These are phyloP conservation scores for Stenogyne calaminthoides DNA, from an alignment of 305 asterid genomes.

Conservation along the genomic window DNA sequence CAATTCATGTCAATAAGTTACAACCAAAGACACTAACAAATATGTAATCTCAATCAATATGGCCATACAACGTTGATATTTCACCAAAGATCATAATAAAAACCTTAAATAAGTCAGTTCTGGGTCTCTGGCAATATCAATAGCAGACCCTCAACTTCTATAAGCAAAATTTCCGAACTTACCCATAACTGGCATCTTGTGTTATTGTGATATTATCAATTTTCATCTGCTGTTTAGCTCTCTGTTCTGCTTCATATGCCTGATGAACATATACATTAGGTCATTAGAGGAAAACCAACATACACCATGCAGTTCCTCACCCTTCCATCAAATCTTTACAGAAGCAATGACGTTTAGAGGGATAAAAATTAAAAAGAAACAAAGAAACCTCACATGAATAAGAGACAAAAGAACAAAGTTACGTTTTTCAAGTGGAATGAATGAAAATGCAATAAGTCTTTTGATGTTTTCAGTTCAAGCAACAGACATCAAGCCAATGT, in stretches of 20 bases:
- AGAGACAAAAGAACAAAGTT: not conserved
- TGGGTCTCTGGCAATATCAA: not conserved
- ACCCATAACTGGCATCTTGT: constrained; percentile 85
- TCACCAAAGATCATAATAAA: constrained; percentile 16
- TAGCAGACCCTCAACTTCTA: constrained; percentile 3
- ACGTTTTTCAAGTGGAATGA: constrained; percentile 5
- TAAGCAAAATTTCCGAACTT: constrained; percentile 36
- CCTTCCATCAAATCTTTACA: constrained; percentile 1
- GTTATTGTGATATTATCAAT: constrained; percentile 67
- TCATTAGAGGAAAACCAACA: constrained; percentile 5
- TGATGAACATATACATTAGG: constrained; percentile 34
- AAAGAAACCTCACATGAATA: not conserved
- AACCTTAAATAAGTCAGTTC: constrained; percentile 6
- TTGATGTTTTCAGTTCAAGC: not conserved
- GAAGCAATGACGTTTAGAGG: not conserved
- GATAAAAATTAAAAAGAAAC: not conserved
- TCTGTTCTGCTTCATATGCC: constrained; percentile 89
- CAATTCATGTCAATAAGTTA: constrained; percentile 3
- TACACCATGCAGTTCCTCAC: not conserved
- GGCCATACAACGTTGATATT: not conserved
- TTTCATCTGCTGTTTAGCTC: constrained; percentile 65
- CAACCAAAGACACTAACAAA: constrained; percentile 17
- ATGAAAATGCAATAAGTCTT: constrained; percentile 2
- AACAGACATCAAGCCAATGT: constrained; percentile 8
- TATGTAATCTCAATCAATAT: not conserved